Evolutionary conservation across 441 rosid species (phyloP).

Genomic region (Gossypium trilobum): DNA sequence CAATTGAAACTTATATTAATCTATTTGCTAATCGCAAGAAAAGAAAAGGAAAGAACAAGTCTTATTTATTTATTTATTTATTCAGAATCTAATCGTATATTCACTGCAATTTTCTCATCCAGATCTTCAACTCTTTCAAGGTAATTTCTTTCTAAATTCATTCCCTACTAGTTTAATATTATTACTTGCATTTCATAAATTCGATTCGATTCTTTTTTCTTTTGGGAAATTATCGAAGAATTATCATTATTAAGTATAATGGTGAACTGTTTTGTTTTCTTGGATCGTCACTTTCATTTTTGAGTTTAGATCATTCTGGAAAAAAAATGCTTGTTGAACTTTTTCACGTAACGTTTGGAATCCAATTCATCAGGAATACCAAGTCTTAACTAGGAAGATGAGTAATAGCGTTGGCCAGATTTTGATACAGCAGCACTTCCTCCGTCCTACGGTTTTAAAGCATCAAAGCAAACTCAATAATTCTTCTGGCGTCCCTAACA

Average conservation of each 20-base stretch:
- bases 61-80: too few relatives aligned
- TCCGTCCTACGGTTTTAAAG: conserved; percentile 41
- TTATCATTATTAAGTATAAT: background rate
- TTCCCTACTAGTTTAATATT: background rate
- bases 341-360: background rate
- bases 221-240: background rate
- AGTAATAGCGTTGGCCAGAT: conserved; percentile 48
- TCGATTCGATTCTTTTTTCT: background rate
- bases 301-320: background rate
- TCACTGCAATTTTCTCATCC: background rate
- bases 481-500: conserved; percentile 43
- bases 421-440: conserved; percentile 46
- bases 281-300: too few relatives aligned
- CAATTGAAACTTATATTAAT: background rate
- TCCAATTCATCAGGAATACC: conserved; percentile 33
- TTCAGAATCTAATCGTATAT: background rate
- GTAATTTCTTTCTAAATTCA: background rate
- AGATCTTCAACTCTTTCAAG: background rate
- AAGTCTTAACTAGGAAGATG: conserved; percentile 46
- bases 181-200: background rate
- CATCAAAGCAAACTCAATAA: conserved; percentile 44
- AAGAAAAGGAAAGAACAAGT: background rate
- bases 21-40: background rate
- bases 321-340: background rate
- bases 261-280: background rate